Percentiles rank a stretch among this genome's conserved stretches.
Conservation (phyloP, 805 yeast genomes). For the Komagataella ulmi region DNA sequence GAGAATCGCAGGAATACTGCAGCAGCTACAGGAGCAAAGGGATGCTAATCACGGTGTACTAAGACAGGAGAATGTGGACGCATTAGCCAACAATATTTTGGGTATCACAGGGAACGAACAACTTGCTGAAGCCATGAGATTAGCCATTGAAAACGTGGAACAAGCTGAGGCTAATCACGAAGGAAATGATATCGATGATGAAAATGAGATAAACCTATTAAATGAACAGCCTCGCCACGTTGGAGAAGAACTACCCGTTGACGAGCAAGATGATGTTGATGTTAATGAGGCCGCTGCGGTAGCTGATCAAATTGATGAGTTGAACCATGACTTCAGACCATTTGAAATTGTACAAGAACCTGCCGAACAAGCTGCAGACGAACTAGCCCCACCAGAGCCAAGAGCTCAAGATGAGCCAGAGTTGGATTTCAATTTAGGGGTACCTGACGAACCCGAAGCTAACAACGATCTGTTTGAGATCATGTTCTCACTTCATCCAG, state of each 20-base stretch:
- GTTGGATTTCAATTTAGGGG: not conserved
- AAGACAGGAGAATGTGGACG: not conserved
- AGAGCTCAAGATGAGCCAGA: not conserved
- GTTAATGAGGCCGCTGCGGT: not conserved
- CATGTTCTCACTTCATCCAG: not conserved
- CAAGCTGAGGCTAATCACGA: conserved; percentile 7
- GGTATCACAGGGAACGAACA: not conserved
- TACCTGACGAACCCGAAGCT: not conserved
- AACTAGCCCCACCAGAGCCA: not conserved
- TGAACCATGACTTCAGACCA: conserved; percentile 3
- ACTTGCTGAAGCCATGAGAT: not conserved
- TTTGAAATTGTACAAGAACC: not conserved
- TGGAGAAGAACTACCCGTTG: not conserved
- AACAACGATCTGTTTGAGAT: not conserved
- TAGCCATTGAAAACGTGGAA: conserved; percentile 1
- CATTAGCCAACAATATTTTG: not conserved
- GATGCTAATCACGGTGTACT: not conserved
- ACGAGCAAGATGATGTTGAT: not conserved
- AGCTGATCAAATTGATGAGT: conserved; percentile 15
- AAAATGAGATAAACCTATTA: not conserved
- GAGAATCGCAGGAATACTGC: not conserved
- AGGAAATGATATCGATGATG: conserved; percentile 11
- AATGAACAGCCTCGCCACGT: not conserved
- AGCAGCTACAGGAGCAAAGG: not conserved
- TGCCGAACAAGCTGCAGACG: not conserved